A percentile compares a stretch with the other conserved stretches of the same genome.
Evolutionary conservation across 306 rosid genomes (phyloP).

Genomic region (Quercus gilva): DNA sequence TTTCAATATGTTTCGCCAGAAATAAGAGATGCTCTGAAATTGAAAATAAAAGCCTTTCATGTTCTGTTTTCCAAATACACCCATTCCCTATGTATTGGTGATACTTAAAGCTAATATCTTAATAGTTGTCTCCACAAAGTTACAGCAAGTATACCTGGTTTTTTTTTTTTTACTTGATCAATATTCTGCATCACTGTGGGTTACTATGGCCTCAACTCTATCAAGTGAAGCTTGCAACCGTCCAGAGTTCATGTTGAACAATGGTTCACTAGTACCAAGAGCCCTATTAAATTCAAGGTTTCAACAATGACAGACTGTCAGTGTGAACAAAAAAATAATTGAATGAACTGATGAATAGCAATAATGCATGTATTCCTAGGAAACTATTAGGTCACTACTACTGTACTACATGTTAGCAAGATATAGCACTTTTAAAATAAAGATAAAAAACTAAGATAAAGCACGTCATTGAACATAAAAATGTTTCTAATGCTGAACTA

Average conservation of each 20-base stretch:
- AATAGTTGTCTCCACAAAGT: neutral
- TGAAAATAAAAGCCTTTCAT: neutral
- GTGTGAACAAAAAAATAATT: constrained; percentile 3
- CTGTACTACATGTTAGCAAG: neutral
- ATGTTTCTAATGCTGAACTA: neutral
- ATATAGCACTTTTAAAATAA: neutral
- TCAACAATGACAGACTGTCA: neutral
- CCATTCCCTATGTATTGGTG: neutral
- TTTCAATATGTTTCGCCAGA: no score
- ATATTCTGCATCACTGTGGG: constrained; percentile 47
- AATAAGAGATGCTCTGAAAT: neutral
- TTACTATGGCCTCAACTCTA: constrained; percentile 84
- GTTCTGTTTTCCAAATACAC: neutral
- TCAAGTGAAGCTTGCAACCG: constrained; percentile 83
- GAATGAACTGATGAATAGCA: constrained; percentile 1
- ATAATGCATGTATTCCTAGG: neutral
- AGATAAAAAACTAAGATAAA: neutral
- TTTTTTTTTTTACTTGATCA: neutral
- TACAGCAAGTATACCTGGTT: neutral
- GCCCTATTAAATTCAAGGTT: constrained; percentile 45
- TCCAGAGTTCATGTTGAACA: constrained; percentile 91
- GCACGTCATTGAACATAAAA: neutral
- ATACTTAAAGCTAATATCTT: neutral
- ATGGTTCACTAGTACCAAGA: constrained; percentile 77
- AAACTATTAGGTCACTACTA: neutral